Evolutionary conservation across 805 yeast genomes (phyloP).

Genomic region (Cyberlindnera xylosilytica): DNA sequence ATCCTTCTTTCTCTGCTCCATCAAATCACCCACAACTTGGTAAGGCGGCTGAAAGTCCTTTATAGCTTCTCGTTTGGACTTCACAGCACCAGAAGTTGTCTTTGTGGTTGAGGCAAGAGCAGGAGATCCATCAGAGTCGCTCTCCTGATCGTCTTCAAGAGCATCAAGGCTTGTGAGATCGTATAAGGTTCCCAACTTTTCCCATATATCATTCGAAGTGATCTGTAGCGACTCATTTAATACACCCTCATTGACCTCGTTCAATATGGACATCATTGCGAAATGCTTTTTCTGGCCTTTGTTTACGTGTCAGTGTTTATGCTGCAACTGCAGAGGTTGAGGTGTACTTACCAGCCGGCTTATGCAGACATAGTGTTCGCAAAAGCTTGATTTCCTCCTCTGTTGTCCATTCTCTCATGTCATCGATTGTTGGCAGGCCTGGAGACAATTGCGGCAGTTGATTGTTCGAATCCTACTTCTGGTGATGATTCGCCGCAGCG

Average conservation of each 20-base stretch:
- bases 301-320: neutral
- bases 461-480: too few species aligned
- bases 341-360: conserved; percentile 55
- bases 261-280: conserved; percentile 35
- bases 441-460: too few species aligned
- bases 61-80: conserved; percentile 6
- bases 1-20: conserved; percentile 5
- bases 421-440: too few species aligned
- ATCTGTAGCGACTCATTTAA: conserved; percentile 30
- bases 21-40: conserved; percentile 5
- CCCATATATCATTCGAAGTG: conserved; percentile 54
- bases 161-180: conserved; percentile 57
- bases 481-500: too few species aligned
- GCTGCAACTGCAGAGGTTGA: too few species aligned
- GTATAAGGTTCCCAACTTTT: conserved; percentile 49
- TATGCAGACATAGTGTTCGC: conserved; percentile 57
- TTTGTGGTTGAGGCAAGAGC: too few species aligned
- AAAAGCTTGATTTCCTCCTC: conserved; percentile 63
- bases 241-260: conserved; percentile 14
- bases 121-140: too few species aligned
- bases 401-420: conserved; percentile 44
- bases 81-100: too few species aligned
- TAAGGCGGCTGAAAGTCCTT: conserved; percentile 4
- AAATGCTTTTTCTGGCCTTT: conserved; percentile 27
- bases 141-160: conserved; percentile 26